Base-by-base conservation (phyloP, 345 rosid species). In the Acer campestre region DNA sequence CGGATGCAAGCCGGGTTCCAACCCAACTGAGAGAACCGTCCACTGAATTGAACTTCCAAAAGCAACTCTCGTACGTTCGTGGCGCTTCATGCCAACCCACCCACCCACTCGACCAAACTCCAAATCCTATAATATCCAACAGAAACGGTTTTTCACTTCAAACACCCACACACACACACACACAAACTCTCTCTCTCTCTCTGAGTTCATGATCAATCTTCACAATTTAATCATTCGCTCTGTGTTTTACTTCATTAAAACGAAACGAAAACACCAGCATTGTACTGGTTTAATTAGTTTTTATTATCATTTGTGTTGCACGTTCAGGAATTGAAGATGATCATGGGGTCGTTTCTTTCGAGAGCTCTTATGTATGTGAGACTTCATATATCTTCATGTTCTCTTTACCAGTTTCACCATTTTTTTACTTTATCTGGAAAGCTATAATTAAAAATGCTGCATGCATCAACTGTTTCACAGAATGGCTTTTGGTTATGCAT, bases 401-500 rank as follows among this genome's bases (percentile, higher is more conserved):
- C 38, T 35, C 6, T 35, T 4, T 35, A 35, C 4, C 38, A 4
- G 38, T 35, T 35, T 4, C 38, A 35, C 38, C 35, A 31, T 31
- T 3, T 31, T 31, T 31, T 38, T 12, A 4, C 0, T 6, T 3
- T 38, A 9, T 17, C 44, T 10, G 74, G 17, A 27, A 27, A 29
- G 17, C 55, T 49, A 49, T 11, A 13, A 35, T 35, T 35, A 49
- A 49, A 2, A 13, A 49, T 49, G 16, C 13, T 31, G 35, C 6
- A 35, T 49, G 17, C 55, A 49, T 14, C 16, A 49, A 49, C 55
- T 49, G 18, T 49, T 49, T 42, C 13, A 73, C 88, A 91, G 97
- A 61, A 85, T 90, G 93, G 74, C 81, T 62, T 84, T 92, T 62
- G 97, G 96, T 8, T 92, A 95, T 78, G 93, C 88, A 1, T 93